A percentile compares a stretch with the other conserved stretches of the same genome.
Conservation (phyloP, 768 basidiomycete genomes). For the Favolaschia claudopus region DNA sequence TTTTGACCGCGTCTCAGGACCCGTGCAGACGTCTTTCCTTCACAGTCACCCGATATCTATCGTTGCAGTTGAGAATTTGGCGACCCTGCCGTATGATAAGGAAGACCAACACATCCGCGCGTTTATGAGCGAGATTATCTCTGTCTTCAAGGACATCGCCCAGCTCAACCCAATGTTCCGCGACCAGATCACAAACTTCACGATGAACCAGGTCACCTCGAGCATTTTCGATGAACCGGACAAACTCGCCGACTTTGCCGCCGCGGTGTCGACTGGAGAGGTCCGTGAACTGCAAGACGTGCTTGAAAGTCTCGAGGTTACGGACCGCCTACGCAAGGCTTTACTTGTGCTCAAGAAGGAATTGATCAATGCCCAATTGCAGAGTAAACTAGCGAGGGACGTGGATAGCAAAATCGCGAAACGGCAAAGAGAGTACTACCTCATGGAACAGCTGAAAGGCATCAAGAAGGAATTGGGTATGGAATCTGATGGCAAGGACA, state of each 20-base stretch:
- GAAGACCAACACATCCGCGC: slow-evolving; percentile 96
- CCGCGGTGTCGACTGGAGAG: slow-evolving; percentile 94
- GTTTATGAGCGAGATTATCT: slow-evolving; percentile 95
- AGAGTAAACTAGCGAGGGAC: slow-evolving; percentile 90
- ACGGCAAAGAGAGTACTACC: slow-evolving; percentile 91
- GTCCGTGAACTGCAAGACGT: slow-evolving; percentile 93
- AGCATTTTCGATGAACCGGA: slow-evolving; percentile 98
- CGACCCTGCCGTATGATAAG: slow-evolving; percentile 84
- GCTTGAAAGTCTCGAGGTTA: slow-evolving; percentile 84
- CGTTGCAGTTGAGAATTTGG: slow-evolving; percentile 86
- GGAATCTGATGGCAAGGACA: slow-evolving; percentile 95
- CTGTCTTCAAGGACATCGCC: slow-evolving; percentile 98
- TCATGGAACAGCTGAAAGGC: slow-evolving; percentile 96
- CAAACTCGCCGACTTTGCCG: slow-evolving; percentile 96
- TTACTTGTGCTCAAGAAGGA: slow-evolving; percentile 96
- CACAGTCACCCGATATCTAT: slow-evolving; percentile 85
- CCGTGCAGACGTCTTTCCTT: slow-evolving; percentile 85
- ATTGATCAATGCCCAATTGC: slow-evolving; percentile 94
- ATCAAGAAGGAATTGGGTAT: slow-evolving; percentile 97
- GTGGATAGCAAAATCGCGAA: slow-evolving; percentile 96
- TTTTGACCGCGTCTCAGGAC: slow-evolving; percentile 51
- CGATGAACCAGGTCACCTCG: slow-evolving; percentile 88
- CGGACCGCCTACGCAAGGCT: slow-evolving; percentile 89
- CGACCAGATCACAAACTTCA: slow-evolving; percentile 97
- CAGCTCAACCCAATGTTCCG: slow-evolving; percentile 97